Evolutionary conservation across 1,284 basidiomycete genomes (phyloP).

Genomic region (Trametes versicolor): DNA sequence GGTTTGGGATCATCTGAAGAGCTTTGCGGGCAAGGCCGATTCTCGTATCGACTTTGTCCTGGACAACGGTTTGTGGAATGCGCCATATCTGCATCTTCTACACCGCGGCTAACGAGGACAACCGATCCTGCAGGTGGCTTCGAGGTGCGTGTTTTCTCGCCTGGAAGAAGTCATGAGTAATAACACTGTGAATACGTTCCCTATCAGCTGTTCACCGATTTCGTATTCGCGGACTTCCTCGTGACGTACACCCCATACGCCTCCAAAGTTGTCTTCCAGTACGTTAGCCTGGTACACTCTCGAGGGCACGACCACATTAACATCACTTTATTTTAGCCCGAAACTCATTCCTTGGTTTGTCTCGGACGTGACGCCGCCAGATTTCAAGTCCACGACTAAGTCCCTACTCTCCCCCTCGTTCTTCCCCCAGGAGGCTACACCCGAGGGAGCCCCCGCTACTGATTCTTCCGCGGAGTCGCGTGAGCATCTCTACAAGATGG

Average conservation of each 20-base stretch:
- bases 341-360: slow-evolving; percentile 96
- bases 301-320: no score
- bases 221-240: slow-evolving; percentile 95
- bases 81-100: no score
- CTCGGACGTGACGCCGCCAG: slow-evolving; percentile 86
- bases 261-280: slow-evolving; percentile 90
- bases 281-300: slow-evolving; percentile 42
- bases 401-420: slow-evolving; percentile 69
- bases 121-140: slow-evolving; percentile 74
- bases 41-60: slow-evolving; percentile 88
- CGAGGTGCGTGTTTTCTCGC: slow-evolving; percentile 64
- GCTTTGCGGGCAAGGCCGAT: slow-evolving; percentile 50
- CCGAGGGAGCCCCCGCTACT: slow-evolving; percentile 18
- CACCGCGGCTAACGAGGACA: neutral
- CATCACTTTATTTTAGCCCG: slow-evolving; percentile 58
- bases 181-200: no score
- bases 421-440: slow-evolving; percentile 50
- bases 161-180: no score
- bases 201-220: slow-evolving; percentile 91
- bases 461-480: slow-evolving; percentile 39
- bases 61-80: slow-evolving; percentile 78
- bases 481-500: slow-evolving; percentile 67
- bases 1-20: slow-evolving; percentile 81
- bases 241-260: slow-evolving; percentile 89
- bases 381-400: slow-evolving; percentile 68